Percentiles rank a stretch among this genome's conserved stretches.
Conservation (phyloP, 192 early-diverging fungal species). For the Linnemannia zychae region DNA sequence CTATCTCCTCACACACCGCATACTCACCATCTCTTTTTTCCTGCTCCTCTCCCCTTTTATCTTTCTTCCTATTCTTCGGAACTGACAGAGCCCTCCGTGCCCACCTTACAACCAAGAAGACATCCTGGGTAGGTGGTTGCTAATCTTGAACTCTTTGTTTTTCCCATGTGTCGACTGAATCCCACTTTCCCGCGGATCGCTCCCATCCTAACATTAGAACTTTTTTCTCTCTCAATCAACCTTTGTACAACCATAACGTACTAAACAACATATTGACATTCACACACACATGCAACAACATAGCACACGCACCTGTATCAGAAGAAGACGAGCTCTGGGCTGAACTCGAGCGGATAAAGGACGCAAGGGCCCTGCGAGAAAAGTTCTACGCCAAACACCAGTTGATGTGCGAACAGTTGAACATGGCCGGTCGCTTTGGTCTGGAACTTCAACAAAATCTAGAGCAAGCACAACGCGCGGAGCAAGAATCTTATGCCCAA, state of each 20-base stretch:
- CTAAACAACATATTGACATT: not conserved
- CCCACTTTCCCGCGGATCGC: conserved; percentile 10
- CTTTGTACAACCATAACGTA: no score
- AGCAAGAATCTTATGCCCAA: conserved; percentile 58
- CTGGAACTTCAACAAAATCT: conserved; percentile 61
- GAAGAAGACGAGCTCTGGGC: conserved; percentile 42
- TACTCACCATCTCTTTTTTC: not conserved
- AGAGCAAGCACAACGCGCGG: conserved; percentile 60
- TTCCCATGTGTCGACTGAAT: not conserved
- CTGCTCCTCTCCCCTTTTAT: not conserved
- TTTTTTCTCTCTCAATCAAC: not conserved
- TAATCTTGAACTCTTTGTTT: conserved; percentile 1
- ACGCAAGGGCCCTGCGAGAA: conserved; percentile 55
- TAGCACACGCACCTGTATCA: conserved; percentile 25
- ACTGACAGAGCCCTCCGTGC: conserved; percentile 31
- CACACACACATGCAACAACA: not conserved
- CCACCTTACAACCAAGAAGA: conserved; percentile 55
- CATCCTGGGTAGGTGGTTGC: conserved; percentile 33
- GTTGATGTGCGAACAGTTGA: conserved; percentile 63
- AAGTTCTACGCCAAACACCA: conserved; percentile 62
- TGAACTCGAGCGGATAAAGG: conserved; percentile 34
- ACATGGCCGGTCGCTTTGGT: conserved; percentile 70
- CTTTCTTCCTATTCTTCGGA: not conserved
- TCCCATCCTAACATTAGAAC: conserved; percentile 11
- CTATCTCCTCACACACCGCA: not conserved